Conservation (phyloP, 352 stramenopile genomes). For the Phytophthora pini region DNA sequence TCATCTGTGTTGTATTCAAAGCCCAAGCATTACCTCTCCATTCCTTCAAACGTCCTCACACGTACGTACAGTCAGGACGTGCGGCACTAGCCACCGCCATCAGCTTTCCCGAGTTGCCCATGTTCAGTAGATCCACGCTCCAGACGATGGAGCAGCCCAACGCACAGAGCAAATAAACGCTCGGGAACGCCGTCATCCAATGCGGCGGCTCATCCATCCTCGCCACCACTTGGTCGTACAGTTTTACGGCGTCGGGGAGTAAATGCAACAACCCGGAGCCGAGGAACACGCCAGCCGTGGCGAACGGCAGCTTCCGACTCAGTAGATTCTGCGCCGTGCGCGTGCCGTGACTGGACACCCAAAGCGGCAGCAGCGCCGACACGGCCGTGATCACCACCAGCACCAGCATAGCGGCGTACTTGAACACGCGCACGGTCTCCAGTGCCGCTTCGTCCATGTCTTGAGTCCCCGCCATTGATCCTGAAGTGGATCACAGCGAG, state of each 20-base stretch:
- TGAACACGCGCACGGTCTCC: slow-evolving; percentile 49
- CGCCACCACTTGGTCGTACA: slow-evolving; percentile 55
- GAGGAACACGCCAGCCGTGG: slow-evolving; percentile 69
- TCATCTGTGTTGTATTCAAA: slow-evolving; percentile 41
- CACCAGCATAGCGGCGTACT: slow-evolving; percentile 53
- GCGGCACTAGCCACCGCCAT: slow-evolving; percentile 69
- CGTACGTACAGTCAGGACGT: slow-evolving; percentile 54
- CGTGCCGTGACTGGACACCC: slow-evolving; percentile 56
- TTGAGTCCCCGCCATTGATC: slow-evolving; percentile 20
- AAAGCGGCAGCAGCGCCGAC: slow-evolving; percentile 61
- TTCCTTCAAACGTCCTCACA: not conserved
- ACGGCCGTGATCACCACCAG: slow-evolving; percentile 63
- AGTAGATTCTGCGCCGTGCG: slow-evolving; percentile 45
- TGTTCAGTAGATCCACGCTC: slow-evolving; percentile 65
- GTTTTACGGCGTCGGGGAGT: slow-evolving; percentile 61
- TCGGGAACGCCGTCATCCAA: slow-evolving; percentile 58
- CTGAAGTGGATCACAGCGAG: not conserved
- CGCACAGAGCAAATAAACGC: slow-evolving; percentile 61
- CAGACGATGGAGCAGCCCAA: slow-evolving; percentile 67
- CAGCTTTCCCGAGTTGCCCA: slow-evolving; percentile 71
- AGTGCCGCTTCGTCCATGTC: slow-evolving; percentile 19
- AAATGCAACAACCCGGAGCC: slow-evolving; percentile 67
- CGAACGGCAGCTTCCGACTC: slow-evolving; percentile 67
- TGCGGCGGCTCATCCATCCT: slow-evolving; percentile 30
- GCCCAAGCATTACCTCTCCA: not conserved